These are phyloP conservation scores for Syncephalastrum contaminatum DNA, from an alignment of 371 early-diverging fungal species.

Conservation along the genomic window DNA sequence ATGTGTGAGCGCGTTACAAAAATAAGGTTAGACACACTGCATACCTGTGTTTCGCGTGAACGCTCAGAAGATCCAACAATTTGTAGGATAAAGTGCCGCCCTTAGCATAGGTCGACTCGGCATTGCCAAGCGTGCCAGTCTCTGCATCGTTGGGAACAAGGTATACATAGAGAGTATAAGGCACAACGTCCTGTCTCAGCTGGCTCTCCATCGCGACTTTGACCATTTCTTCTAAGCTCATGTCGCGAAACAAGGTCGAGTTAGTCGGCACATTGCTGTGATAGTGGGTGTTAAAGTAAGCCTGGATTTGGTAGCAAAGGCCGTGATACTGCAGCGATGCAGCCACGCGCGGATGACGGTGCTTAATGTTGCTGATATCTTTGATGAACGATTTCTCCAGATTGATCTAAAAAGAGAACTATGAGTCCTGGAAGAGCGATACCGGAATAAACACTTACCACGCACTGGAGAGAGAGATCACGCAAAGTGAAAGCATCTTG, in stretches of 20 bases:
- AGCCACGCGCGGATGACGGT: constrained; percentile 69
- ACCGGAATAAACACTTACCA: constrained; percentile 28
- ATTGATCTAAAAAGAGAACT: constrained; percentile 36
- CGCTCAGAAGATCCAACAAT: constrained; percentile 68
- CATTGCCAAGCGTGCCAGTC: constrained; percentile 50
- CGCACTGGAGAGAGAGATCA: constrained; percentile 75
- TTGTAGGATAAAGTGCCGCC: constrained; percentile 71
- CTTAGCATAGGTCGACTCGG: constrained; percentile 63
- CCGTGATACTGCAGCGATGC: constrained; percentile 65
- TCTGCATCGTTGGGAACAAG: constrained; percentile 65
- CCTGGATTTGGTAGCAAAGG: constrained; percentile 54
- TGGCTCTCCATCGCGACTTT: constrained; percentile 75
- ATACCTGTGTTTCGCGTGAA: constrained; percentile 68
- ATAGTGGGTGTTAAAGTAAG: constrained; percentile 52
- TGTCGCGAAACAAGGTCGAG: constrained; percentile 53
- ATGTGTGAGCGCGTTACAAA: too few relatives aligned
- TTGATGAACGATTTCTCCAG: constrained; percentile 65
- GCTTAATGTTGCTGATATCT: constrained; percentile 71
- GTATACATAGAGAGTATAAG: constrained; percentile 75
- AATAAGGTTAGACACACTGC: background rate
- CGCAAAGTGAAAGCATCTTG: constrained; percentile 75
- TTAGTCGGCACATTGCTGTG: constrained; percentile 58
- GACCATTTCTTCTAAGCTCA: constrained; percentile 63
- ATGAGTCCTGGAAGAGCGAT: background rate
- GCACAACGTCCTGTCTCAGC: constrained; percentile 65